phyloP scores from a whole-genome alignment of 2,329 filamentous ascomycete genomes.

The Phialocephala subalpina region DNA sequence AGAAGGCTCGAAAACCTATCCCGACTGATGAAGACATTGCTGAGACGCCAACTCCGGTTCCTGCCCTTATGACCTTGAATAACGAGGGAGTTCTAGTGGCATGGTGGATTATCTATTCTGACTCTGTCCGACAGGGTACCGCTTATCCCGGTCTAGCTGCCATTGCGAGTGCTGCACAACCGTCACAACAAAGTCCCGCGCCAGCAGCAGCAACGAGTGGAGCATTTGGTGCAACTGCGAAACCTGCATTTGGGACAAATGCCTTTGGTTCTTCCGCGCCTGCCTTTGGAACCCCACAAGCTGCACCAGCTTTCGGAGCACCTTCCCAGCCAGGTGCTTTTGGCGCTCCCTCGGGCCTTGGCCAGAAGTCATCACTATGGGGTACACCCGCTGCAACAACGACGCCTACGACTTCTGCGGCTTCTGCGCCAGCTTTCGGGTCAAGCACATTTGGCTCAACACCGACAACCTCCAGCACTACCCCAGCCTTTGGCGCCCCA shows the following conservation, averaged over 20 bases:
- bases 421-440: constrained; percentile 56
- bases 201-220: constrained; percentile 37
- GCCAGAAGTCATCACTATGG: constrained; percentile 62
- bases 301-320: constrained; percentile 45
- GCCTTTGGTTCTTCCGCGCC: constrained; percentile 41
- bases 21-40: constrained; percentile 75
- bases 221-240: constrained; percentile 40
- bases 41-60: constrained; percentile 81
- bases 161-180: constrained; percentile 40
- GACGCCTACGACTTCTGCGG: constrained; percentile 45
- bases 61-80: constrained; percentile 85
- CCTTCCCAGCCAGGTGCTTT: constrained; percentile 49
- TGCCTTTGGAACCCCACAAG: constrained; percentile 43
- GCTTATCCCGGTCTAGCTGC: constrained; percentile 75
- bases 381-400: constrained; percentile 46
- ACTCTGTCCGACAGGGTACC: constrained; percentile 78
- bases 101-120: constrained; percentile 94
- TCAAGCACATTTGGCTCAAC: constrained; percentile 48
- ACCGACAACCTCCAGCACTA: constrained; percentile 37
- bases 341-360: constrained; percentile 51
- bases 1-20: constrained; percentile 81
- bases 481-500: constrained; percentile 21
- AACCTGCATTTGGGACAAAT: constrained; percentile 48
- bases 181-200: constrained; percentile 24
- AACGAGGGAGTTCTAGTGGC: constrained; percentile 84